Evolutionary conservation across 176 grass and related monocot species (phyloP).

Genomic region (Avena insularis): DNA sequence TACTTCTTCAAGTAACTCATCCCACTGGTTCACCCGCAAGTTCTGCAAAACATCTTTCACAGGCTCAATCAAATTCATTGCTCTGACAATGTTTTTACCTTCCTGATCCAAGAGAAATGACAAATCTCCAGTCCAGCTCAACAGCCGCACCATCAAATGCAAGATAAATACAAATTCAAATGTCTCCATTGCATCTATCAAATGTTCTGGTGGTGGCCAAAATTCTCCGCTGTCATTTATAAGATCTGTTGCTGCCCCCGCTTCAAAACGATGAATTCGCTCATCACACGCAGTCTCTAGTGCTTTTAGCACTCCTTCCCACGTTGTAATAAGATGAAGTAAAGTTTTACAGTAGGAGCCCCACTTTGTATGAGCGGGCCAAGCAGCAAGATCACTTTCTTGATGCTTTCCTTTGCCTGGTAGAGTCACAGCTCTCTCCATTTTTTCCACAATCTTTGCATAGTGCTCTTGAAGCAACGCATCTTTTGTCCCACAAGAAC

Average conservation of each 20-base stretch:
- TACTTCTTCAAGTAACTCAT: background rate
- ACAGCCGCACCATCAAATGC: constrained; percentile 13
- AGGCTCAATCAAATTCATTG: constrained; percentile 7
- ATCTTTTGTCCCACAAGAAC: background rate
- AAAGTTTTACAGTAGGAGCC: constrained; percentile 2
- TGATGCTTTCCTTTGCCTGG: background rate
- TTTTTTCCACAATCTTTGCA: constrained; percentile 9
- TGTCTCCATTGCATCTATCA: background rate
- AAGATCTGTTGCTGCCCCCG: background rate
- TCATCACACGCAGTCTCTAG: background rate
- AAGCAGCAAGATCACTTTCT: background rate
- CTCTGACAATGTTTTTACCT: background rate
- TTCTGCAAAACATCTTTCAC: background rate
- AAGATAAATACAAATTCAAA: constrained; percentile 20
- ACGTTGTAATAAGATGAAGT: constrained; percentile 15
- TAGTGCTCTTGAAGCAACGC: background rate
- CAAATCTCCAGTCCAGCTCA: background rate
- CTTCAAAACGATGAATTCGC: background rate
- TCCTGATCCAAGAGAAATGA: background rate
- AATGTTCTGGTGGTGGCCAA: background rate
- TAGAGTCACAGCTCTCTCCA: background rate
- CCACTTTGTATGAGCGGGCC: background rate
- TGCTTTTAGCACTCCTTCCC: background rate
- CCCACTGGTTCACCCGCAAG: background rate
- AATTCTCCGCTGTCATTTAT: background rate